Evolutionary conservation across 352 stramenopile genomes (phyloP).

Genomic region (Phytophthora podocarpi): DNA sequence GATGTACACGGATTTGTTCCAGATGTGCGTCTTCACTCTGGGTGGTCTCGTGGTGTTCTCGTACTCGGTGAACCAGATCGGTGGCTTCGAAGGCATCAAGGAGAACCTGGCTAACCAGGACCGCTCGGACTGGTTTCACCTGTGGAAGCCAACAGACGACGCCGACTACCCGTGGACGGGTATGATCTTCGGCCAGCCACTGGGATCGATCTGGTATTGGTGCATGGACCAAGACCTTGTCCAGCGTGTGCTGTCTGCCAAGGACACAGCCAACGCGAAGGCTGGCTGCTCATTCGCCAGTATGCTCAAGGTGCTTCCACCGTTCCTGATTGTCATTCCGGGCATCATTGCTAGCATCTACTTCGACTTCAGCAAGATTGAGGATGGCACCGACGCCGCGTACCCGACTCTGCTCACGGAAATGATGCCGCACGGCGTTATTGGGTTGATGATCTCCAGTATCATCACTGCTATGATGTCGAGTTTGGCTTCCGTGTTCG

Average conservation of each 20-base stretch:
- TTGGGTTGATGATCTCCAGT: constrained; percentile 70
- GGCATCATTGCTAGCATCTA: constrained; percentile 65
- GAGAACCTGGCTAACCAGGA: constrained; percentile 51
- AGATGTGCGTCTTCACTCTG: constrained; percentile 69
- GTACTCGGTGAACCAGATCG: constrained; percentile 59
- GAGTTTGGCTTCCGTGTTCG: constrained; percentile 67
- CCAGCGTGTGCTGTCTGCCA: constrained; percentile 71
- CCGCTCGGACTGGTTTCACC: constrained; percentile 51
- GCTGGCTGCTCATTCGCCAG: constrained; percentile 56
- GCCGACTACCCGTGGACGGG: constrained; percentile 72
- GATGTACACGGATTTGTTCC: constrained; percentile 77
- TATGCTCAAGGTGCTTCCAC: constrained; percentile 69
- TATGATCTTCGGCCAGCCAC: constrained; percentile 68
- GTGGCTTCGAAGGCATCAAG: constrained; percentile 54
- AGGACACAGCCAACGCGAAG: constrained; percentile 68
- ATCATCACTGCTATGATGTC: constrained; percentile 81
- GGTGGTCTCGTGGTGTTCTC: constrained; percentile 63
- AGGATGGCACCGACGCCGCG: constrained; percentile 58
- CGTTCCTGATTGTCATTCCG: constrained; percentile 73
- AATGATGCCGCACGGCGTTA: constrained; percentile 67
- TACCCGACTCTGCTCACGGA: constrained; percentile 72
- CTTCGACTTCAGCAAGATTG: constrained; percentile 60
- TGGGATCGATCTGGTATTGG: constrained; percentile 76
- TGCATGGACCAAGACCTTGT: constrained; percentile 78
- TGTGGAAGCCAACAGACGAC: constrained; percentile 59